phyloP scores from a whole-genome alignment of 2,329 filamentous ascomycete genomes.

The Pseudocercospora macadamiae region DNA sequence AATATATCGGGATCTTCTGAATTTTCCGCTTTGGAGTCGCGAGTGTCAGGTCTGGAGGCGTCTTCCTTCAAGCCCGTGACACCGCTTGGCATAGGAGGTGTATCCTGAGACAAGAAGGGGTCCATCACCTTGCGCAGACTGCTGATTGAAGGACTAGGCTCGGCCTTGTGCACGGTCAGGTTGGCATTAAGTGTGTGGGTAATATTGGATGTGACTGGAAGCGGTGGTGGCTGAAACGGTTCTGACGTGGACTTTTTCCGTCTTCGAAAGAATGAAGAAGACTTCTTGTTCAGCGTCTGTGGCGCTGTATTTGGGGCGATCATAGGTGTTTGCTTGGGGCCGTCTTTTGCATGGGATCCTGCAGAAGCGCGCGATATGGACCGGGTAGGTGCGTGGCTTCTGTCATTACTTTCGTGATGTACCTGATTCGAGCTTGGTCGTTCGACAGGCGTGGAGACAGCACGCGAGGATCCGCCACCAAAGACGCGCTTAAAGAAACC shows the following conservation, averaged over 20 bases:
- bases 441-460: slow-evolving; percentile 27
- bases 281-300: slow-evolving; percentile 76
- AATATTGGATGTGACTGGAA: slow-evolving; percentile 41
- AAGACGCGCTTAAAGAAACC: slow-evolving; percentile 96
- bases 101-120: slow-evolving; percentile 65
- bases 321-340: slow-evolving; percentile 17
- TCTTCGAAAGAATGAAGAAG: slow-evolving; percentile 90
- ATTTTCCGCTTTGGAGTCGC: slow-evolving; percentile 28
- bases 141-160: slow-evolving; percentile 62
- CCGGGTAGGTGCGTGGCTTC: slow-evolving; percentile 17
- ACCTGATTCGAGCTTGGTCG: slow-evolving; percentile 24
- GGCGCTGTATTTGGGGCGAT: slow-evolving; percentile 21
- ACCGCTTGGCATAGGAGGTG: slow-evolving; percentile 7
- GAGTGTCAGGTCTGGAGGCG: slow-evolving; percentile 34
- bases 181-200: slow-evolving; percentile 36
- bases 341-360: slow-evolving; percentile 11
- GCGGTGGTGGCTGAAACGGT: slow-evolving; percentile 62
- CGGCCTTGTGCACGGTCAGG: slow-evolving; percentile 52
- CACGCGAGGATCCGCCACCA: slow-evolving; percentile 48
- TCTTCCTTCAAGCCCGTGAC: slow-evolving; percentile 13
- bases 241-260: slow-evolving; percentile 88
- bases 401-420: slow-evolving; percentile 18
- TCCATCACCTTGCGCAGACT: slow-evolving; percentile 87
- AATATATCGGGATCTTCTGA: slow-evolving; percentile 61
- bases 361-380: slow-evolving; percentile 26